Percentiles rank a stretch among this genome's conserved stretches.
These are phyloP conservation scores for Trypanosoma theileri DNA, from an alignment of 208 protist species.

Conservation along the genomic window DNA sequence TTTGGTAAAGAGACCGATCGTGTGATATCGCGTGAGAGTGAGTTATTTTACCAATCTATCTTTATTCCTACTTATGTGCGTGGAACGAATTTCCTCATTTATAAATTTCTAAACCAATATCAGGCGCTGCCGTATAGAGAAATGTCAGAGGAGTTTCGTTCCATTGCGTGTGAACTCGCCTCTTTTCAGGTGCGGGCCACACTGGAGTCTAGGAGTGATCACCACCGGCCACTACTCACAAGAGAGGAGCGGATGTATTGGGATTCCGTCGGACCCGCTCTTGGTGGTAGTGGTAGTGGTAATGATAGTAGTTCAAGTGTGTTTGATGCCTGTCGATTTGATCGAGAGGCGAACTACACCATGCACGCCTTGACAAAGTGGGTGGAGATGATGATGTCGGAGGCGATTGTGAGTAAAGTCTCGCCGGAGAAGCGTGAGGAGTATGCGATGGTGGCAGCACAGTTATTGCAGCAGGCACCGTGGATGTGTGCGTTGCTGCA, in stretches of 20 bases:
- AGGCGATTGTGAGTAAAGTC: constrained; percentile 60
- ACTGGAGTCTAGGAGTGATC: constrained; percentile 51
- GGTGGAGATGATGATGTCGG: constrained; percentile 55
- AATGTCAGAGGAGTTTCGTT: constrained; percentile 48
- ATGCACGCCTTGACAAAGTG: constrained; percentile 68
- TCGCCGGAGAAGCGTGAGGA: constrained; percentile 42
- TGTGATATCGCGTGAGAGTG: constrained; percentile 85
- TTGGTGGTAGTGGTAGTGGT: neutral
- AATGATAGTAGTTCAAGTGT: neutral
- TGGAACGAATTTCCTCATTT: constrained; percentile 81
- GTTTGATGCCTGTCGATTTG: constrained; percentile 41
- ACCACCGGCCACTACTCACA: constrained; percentile 36
- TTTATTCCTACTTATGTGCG: constrained; percentile 80
- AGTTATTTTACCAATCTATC: constrained; percentile 89
- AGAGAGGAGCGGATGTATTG: constrained; percentile 34
- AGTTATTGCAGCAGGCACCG: constrained; percentile 44
- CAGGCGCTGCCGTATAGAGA: constrained; percentile 66
- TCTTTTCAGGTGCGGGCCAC: constrained; percentile 81
- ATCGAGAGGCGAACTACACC: constrained; percentile 80
- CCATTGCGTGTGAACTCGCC: constrained; percentile 60
- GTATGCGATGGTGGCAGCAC: constrained; percentile 36
- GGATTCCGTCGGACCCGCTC: neutral
- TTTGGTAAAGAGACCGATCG: constrained; percentile 90
- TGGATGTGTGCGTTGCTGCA: constrained; percentile 48
- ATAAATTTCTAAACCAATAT: constrained; percentile 71